A percentile compares a stretch with the other conserved stretches of the same genome.
Conservation (phyloP, 441 rosid species). For the Kokia cookei region DNA sequence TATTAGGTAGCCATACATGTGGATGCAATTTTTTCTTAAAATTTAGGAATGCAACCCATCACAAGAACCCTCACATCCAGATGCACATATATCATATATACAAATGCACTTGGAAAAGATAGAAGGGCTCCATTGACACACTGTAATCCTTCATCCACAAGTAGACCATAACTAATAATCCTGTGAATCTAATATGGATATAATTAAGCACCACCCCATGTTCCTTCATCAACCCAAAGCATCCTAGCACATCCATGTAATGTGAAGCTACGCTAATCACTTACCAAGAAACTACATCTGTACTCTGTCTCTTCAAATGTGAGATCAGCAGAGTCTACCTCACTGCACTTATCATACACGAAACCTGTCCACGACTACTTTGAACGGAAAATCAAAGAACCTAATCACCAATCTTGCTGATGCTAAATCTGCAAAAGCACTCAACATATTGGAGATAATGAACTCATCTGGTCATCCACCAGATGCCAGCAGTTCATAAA, state of each 20-base stretch:
- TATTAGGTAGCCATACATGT: background rate
- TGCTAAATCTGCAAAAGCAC: constrained; percentile 46
- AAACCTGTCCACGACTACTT: constrained; percentile 20
- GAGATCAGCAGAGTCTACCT: constrained; percentile 23
- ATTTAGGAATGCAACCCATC: background rate
- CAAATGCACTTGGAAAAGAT: background rate
- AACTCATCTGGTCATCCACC: constrained; percentile 40
- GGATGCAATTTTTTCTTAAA: background rate
- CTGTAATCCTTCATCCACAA: constrained; percentile 27
- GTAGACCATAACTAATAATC: constrained; percentile 35
- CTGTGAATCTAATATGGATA: constrained; percentile 25
- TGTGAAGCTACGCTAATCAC: constrained; percentile 48
- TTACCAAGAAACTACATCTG: constrained; percentile 45
- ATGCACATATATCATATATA: background rate
- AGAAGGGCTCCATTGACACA: background rate
- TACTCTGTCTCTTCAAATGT: constrained; percentile 28
- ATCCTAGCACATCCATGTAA: constrained; percentile 43
- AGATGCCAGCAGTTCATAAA: constrained; percentile 31
- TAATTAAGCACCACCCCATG: constrained; percentile 16
- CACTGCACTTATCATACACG: constrained; percentile 50
- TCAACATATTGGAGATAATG: constrained; percentile 33
- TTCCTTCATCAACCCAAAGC: constrained; percentile 43
- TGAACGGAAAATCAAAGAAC: constrained; percentile 37
- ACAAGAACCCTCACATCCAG: background rate
- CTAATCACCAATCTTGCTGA: constrained; percentile 36